A percentile compares a stretch with the other conserved stretches of the same genome.
These are phyloP conservation scores for Bondarzewia mesenterica DNA, from an alignment of 1,284 basidiomycete genomes.

Conservation along the genomic window DNA sequence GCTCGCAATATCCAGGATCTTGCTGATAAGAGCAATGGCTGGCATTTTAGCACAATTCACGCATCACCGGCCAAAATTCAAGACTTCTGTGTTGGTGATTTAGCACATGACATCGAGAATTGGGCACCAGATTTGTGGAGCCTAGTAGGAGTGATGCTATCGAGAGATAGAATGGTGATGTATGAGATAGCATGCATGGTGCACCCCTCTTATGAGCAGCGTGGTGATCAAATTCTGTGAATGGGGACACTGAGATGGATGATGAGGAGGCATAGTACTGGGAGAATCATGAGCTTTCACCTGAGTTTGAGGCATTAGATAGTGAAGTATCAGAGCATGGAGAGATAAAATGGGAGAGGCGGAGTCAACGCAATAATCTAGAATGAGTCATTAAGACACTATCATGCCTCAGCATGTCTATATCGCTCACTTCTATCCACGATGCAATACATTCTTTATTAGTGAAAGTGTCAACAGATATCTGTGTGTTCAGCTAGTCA, in stretches of 20 bases:
- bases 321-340: too few species aligned
- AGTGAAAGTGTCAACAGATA: not conserved
- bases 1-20: not conserved
- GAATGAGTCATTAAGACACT: constrained; percentile 3
- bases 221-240: too few species aligned
- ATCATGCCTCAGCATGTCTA: not conserved
- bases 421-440: not conserved
- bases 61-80: not conserved
- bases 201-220: too few species aligned
- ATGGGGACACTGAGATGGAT: too few species aligned
- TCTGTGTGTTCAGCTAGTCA: not conserved
- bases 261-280: too few species aligned
- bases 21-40: not conserved
- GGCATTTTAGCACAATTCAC: not conserved
- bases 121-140: not conserved
- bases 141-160: not conserved
- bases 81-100: not conserved
- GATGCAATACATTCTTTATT: not conserved
- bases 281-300: too few species aligned
- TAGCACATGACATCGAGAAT: not conserved
- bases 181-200: too few species aligned
- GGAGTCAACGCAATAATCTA: not conserved
- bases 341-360: too few species aligned
- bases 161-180: too few species aligned
- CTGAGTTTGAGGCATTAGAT: too few species aligned